These are phyloP conservation scores for Erysiphe pisi DNA, from an alignment of 2,329 filamentous ascomycete genomes.

Conservation along the genomic window DNA sequence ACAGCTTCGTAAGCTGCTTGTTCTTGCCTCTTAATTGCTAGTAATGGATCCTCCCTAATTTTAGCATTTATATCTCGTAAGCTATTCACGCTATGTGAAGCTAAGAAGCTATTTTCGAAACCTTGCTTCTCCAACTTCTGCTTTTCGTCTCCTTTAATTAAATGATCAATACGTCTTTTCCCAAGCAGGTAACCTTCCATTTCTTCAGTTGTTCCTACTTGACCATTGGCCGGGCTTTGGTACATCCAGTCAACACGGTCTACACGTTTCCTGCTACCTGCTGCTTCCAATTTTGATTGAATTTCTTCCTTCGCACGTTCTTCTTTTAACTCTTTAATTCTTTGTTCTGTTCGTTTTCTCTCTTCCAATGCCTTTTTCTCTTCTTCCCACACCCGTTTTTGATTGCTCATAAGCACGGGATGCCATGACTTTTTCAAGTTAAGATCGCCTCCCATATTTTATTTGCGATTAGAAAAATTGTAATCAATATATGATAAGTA, in stretches of 20 bases:
- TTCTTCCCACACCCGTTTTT: conserved; percentile 78
- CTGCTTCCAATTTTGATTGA: conserved; percentile 75
- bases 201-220: conserved; percentile 70
- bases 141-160: conserved; percentile 70
- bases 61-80: conserved; percentile 73
- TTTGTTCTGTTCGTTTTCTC: conserved; percentile 83
- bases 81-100: conserved; percentile 58
- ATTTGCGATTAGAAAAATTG: conserved; percentile 31
- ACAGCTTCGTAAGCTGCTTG: conserved; percentile 68
- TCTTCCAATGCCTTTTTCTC: conserved; percentile 88
- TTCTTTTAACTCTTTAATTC: conserved; percentile 85
- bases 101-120: conserved; percentile 49
- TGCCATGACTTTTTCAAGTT: conserved; percentile 96
- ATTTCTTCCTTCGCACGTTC: conserved; percentile 88
- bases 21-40: conserved; percentile 89
- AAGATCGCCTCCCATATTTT: conserved; percentile 82
- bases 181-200: conserved; percentile 88
- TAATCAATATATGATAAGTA: too few species aligned
- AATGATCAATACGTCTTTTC: conserved; percentile 79
- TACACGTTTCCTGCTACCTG: conserved; percentile 67
- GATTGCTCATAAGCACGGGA: conserved; percentile 80
- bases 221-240: conserved; percentile 67
- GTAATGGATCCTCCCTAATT: conserved; percentile 77
- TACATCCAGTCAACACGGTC: conserved; percentile 99
- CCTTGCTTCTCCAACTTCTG: conserved; percentile 71